A percentile compares a stretch with the other conserved stretches of the same genome.
These are phyloP conservation scores for Rhizopus arrhizus DNA, from an alignment of 371 early-diverging fungal species.

Conservation along the genomic window DNA sequence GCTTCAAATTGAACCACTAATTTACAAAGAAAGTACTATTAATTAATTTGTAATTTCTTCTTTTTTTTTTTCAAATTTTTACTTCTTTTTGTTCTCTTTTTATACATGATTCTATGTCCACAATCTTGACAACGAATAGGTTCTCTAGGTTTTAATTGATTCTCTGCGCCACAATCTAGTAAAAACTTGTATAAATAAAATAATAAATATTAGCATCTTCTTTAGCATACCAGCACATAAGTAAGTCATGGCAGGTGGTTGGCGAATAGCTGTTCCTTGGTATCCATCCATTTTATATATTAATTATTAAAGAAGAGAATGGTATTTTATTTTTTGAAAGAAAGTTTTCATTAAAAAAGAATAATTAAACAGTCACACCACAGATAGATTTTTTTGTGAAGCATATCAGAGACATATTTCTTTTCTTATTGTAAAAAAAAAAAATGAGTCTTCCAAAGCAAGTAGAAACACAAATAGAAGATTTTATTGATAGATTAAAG, in stretches of 20 bases:
- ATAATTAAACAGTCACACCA: too few species aligned
- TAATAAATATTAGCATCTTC: too few species aligned
- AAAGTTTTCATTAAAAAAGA: too few species aligned
- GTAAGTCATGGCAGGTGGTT: conserved; percentile 62
- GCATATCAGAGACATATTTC: too few species aligned
- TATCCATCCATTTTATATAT: conserved; percentile 42
- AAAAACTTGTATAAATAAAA: conserved; percentile 1
- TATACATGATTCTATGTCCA: conserved; percentile 96
- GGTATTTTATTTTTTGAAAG: too few species aligned
- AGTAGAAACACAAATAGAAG: background rate
- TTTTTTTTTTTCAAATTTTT: conserved; percentile 30
- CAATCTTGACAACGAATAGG: conserved; percentile 96
- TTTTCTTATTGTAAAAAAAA: too few species aligned
- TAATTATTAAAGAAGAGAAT: background rate
- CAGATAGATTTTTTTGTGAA: too few species aligned
- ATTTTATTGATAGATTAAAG: background rate
- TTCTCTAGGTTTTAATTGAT: conserved; percentile 90
- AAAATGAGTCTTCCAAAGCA: background rate
- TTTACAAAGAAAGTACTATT: conserved; percentile 21
- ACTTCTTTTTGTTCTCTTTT: conserved; percentile 95
- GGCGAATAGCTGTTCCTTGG: conserved; percentile 53
- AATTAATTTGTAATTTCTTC: background rate
- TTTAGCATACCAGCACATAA: conserved; percentile 57
- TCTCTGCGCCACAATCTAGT: conserved; percentile 85
- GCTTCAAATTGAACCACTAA: conserved; percentile 86